phyloP scores from a whole-genome alignment of 805 yeast species.

The Saturnispora sekii region DNA sequence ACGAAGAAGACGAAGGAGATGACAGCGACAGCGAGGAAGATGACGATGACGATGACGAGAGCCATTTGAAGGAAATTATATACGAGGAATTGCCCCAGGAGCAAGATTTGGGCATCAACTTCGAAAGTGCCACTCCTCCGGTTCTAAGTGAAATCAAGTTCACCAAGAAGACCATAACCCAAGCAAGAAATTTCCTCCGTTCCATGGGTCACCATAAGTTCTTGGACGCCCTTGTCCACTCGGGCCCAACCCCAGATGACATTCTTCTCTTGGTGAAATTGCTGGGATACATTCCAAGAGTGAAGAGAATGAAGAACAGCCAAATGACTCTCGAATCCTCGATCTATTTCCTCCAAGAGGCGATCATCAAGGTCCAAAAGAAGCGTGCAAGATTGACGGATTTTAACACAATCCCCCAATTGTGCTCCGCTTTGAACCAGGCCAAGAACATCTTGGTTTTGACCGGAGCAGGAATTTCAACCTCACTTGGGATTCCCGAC shows the following conservation, averaged over 20 bases:
- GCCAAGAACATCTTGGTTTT: slow-evolving; percentile 60
- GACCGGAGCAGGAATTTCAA: slow-evolving; percentile 92
- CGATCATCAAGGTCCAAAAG: slow-evolving; percentile 51
- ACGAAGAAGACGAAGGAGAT: background rate
- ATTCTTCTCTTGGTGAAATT: slow-evolving; percentile 46
- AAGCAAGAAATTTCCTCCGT: slow-evolving; percentile 46
- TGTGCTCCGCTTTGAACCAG: slow-evolving; percentile 40
- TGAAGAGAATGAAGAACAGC: slow-evolving; percentile 4
- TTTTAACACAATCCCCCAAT: slow-evolving; percentile 50
- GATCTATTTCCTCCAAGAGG: slow-evolving; percentile 47
- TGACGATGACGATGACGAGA: slow-evolving; percentile 8
- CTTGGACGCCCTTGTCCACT: slow-evolving; percentile 44
- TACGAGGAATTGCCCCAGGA: slow-evolving; percentile 6
- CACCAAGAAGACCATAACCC: slow-evolving; percentile 35
- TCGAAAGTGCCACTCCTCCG: slow-evolving; percentile 10
- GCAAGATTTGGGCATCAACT: slow-evolving; percentile 6
- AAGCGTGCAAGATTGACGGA: slow-evolving; percentile 46
- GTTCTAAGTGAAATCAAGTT: slow-evolving; percentile 17
- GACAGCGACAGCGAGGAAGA: slow-evolving; percentile 6
- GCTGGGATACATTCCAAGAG: slow-evolving; percentile 43
- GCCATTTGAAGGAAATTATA: slow-evolving; percentile 11
- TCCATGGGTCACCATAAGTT: slow-evolving; percentile 51
- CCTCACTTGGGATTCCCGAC: slow-evolving; percentile 86
- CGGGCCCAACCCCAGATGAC: slow-evolving; percentile 48
- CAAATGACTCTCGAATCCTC: slow-evolving; percentile 12